A percentile compares a stretch with the other conserved stretches of the same genome.
phyloP scores from a whole-genome alignment of 2,329 filamentous ascomycete genomes.

The Lanzia echinophila region DNA sequence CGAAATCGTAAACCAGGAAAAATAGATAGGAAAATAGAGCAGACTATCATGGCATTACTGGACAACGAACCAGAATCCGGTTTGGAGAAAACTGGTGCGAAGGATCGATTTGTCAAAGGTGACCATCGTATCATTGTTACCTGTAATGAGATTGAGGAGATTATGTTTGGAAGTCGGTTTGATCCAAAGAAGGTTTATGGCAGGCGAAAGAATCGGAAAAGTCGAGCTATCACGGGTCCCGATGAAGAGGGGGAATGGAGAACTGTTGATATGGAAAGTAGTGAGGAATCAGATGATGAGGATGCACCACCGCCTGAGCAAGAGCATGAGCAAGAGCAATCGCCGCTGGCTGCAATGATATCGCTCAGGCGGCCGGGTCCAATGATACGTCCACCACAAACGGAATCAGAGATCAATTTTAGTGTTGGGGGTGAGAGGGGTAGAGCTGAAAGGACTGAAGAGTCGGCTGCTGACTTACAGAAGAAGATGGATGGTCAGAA shows the following conservation, averaged over 20 bases:
- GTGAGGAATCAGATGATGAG: slow-evolving; percentile 25
- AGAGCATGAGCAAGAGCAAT: neutral
- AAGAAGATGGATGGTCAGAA: slow-evolving; percentile 33
- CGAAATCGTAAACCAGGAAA: slow-evolving; percentile 43
- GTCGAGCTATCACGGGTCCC: slow-evolving; percentile 30
- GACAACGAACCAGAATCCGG: slow-evolving; percentile 28
- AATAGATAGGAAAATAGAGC: slow-evolving; percentile 47
- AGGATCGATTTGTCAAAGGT: slow-evolving; percentile 38
- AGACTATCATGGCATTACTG: slow-evolving; percentile 37
- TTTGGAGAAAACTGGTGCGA: slow-evolving; percentile 23
- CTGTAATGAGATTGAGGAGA: slow-evolving; percentile 43
- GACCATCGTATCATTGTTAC: slow-evolving; percentile 44
- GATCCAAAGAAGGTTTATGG: slow-evolving; percentile 41
- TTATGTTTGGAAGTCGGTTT: slow-evolving; percentile 41
- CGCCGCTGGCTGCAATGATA: slow-evolving; percentile 1
- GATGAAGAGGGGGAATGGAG: slow-evolving; percentile 35
- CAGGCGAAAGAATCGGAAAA: slow-evolving; percentile 39
- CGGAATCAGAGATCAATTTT: slow-evolving; percentile 39
- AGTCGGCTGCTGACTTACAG: slow-evolving; percentile 44
- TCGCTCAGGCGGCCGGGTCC: neutral
- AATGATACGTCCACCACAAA: slow-evolving; percentile 10
- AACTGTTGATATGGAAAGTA: slow-evolving; percentile 42
- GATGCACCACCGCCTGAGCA: neutral
- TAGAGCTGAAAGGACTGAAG: slow-evolving; percentile 43
- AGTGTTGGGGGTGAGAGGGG: slow-evolving; percentile 51